Percentiles rank a stretch among this genome's conserved stretches.
These are phyloP conservation scores for Populus simonii DNA, from an alignment of 345 rosid species.

Conservation along the genomic window DNA sequence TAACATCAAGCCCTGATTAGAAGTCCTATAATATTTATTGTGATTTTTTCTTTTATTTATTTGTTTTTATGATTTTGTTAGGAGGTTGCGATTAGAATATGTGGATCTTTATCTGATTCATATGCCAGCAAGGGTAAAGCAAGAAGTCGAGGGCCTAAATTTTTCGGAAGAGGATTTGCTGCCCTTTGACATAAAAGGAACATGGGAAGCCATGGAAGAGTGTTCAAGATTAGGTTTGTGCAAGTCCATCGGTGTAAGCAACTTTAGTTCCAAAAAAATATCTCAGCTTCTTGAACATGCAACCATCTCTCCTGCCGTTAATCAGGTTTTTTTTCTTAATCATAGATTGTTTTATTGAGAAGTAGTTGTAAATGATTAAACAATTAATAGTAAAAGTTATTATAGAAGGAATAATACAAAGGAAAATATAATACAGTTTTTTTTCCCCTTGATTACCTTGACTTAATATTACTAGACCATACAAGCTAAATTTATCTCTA, in stretches of 20 bases:
- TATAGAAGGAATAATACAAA: too few relatives aligned
- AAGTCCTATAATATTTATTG: too few relatives aligned
- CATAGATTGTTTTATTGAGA: too few relatives aligned
- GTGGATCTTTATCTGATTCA: constrained; percentile 44
- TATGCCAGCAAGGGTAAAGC: constrained; percentile 34
- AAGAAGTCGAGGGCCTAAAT: neutral
- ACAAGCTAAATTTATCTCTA: too few relatives aligned
- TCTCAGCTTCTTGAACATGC: constrained; percentile 24
- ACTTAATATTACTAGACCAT: too few relatives aligned
- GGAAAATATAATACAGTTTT: too few relatives aligned
- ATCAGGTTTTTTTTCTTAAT: constrained; percentile 24
- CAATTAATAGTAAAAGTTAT: too few relatives aligned
- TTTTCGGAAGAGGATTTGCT: constrained; percentile 7
- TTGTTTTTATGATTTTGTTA: neutral
- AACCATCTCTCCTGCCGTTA: constrained; percentile 34
- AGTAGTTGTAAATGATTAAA: too few relatives aligned
- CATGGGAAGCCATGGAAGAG: constrained; percentile 50
- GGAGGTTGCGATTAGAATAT: constrained; percentile 39
- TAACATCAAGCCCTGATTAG: neutral
- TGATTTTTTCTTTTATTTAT: neutral
- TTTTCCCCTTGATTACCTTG: too few relatives aligned
- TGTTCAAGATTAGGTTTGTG: constrained; percentile 33
- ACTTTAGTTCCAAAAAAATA: constrained; percentile 38
- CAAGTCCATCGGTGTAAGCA: constrained; percentile 40
- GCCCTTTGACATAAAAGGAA: constrained; percentile 17